Base-by-base conservation (phyloP, 2,329 filamentous ascomycete species). In the Mycosphaerelloides madeirae region DNA sequence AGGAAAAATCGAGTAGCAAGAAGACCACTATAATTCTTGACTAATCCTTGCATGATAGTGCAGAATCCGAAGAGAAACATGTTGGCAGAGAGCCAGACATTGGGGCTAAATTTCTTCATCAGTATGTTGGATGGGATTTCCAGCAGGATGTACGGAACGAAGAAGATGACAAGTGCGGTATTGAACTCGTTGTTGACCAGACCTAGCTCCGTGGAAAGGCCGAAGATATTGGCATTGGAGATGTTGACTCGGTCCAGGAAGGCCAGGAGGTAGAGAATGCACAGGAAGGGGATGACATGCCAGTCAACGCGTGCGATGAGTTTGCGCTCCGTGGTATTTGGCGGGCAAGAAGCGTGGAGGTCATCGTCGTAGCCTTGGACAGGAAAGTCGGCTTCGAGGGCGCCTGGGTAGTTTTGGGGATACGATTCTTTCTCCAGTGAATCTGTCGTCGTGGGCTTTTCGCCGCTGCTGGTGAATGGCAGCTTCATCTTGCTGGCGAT, bases 1-100 rank as follows among this genome's bases (percentile, higher is more conserved):
- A 96, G 76, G 65, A 96, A 91, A 73, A 95, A 95, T 28, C 87
- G 50, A 1, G 86, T 88, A 0, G 81, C 76, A 38, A 95, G 75
- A 13, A 96, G 71, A 1, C 88, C 87, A 31, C 74, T 70, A 68
- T 90, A 96, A 60, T 80, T 94, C 48, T 80, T 71, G 2, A 89
- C 84, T 6, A 95, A 67, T 1, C 89, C 89, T 67, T 54, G 87
- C 56, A 81, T 77, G 29, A 86, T 73, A 15, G 84, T 87, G 34
- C 83, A 78, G 16, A 94, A 70, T 8, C 87, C 86, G 55, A 95
- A 96, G 46, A 80, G 69, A 53, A 91, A 85, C 84, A 95, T 95
- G 70, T 90, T 95, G 41, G 80, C 62, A 11, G 60, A 59, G 2
- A 68, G 65, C 75, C 75, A 77, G 18, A 77, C 55, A 49, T 74